Conservation (phyloP, 805 yeast genomes). For the Huiozyma sinensis region DNA sequence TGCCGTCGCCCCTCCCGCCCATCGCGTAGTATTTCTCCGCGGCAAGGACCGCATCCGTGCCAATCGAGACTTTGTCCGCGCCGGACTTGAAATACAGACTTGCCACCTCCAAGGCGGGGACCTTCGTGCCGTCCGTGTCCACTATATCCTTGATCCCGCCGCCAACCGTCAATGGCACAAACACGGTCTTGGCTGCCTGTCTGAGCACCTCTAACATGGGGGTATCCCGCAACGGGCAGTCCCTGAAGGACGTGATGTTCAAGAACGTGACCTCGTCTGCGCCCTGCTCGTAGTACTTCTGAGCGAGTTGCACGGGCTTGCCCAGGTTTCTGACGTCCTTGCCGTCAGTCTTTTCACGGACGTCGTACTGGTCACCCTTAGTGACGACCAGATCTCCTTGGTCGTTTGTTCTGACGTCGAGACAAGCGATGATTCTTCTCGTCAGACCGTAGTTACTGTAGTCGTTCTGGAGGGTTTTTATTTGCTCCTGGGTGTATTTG, state of each 20-base stretch:
- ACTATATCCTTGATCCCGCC: conserved; percentile 91
- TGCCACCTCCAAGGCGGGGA: conserved; percentile 87
- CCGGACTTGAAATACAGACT: conserved; percentile 88
- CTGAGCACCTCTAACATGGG: conserved; percentile 91
- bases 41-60: conserved; percentile 91
- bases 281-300: conserved; percentile 82
- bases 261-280: conserved; percentile 95
- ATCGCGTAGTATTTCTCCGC: conserved; percentile 70
- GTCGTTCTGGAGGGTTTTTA: conserved; percentile 23
- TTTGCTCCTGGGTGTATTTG: conserved; percentile 17
- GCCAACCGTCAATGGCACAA: conserved; percentile 96
- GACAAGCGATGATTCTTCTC: conserved; percentile 86
- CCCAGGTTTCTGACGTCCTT: conserved; percentile 80
- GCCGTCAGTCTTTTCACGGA: conserved; percentile 59
- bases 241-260: conserved; percentile 91
- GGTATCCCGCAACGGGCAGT: conserved; percentile 83
- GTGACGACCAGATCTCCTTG: conserved; percentile 94
- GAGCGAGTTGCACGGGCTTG: conserved; percentile 91
- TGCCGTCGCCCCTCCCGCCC: conserved; percentile 53
- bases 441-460: conserved; percentile 56
- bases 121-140: conserved; percentile 71
- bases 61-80: conserved; percentile 96
- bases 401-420: conserved; percentile 94
- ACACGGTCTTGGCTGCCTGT: conserved; percentile 76
- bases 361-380: conserved; percentile 97